Base-by-base conservation (phyloP, 2,329 filamentous ascomycete species). In the Esteya vermicola region DNA sequence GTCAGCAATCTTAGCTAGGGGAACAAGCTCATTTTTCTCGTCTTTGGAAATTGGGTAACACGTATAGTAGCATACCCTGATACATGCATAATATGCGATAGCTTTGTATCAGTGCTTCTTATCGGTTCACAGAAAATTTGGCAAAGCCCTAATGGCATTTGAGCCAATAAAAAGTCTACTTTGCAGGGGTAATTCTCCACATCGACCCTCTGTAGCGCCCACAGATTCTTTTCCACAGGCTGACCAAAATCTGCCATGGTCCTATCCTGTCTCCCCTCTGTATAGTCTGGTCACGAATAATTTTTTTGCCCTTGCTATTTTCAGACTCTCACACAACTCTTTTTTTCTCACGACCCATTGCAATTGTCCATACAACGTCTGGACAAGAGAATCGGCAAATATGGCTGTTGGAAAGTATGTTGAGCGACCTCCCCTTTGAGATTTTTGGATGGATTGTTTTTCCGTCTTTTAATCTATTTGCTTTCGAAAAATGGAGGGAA, bases 381-480 rank as follows among this genome's bases (percentile, higher is more conserved):
- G 58, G 58, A 64, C 56, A 59, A 59, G 14, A 57, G 58, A 62
- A 60, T 64, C 64, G 61, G 67, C 67, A 71, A 52, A 61, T 59
- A 72, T 72, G 68, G 68, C 68, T 62, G 68, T 72, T 65, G 68
- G 68, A 67, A 72, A 72, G 68, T 72, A 62, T 61, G 68, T 27
- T n/a, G n/a, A 31, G 31, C 21, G n/a, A 37, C 22, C 18, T 30
- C n/a, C 37, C 22, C 16, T n/a, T 16, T 13, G n/a, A 10, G 6
- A 10, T 28, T 18, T 13, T 13, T 22, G 25, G 36, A 30, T 23
- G 26, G 35, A 19, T 16, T 16, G 9, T n/a, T 13, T 12, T 33
- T 6, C 16, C 28, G 18, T 21, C n/a, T 14, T 7, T 28, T 23
- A 27, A 20, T 27, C 18, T 14, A 12, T 14, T 36, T 27, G n/a